Base-by-base conservation (phyloP, 2,329 filamentous ascomycete species). In the Talaromyces funiculosus region DNA sequence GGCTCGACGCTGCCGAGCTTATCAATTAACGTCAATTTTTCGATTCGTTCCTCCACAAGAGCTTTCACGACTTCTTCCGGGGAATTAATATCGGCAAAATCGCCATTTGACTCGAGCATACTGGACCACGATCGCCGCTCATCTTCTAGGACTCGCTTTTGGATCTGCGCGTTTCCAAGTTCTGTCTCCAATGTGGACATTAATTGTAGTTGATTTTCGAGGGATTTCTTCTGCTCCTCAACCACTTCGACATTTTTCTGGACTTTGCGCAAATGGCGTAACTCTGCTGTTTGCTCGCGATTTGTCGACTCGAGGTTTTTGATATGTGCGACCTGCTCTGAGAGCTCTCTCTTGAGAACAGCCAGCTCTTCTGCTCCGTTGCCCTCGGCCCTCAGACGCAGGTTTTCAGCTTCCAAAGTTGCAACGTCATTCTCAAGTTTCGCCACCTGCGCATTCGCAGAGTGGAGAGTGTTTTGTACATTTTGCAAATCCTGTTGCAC, bases 321-420 rank as follows among this genome's bases (percentile, higher is more conserved):
- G 65, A 97, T 96, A 69, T 97, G 92, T n/a, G 86, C 82, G 0
- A 99, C 90, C 71, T 97, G 94, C 65, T 97, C 92, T 0, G 89
- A 88, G 4, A 99, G 82, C 75, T 99, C 92, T 65, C 87, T 85
- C 72, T 93, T 90, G 67, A 99, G 89, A 35, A 97, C 85, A 4
- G 83, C 85, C 69, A 97, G 82, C 0, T 90, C 94, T 66, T 97
- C 92, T 0, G 86, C 86, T 71, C 97, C 93, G 9, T 89, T 91
- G 1, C 90, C 90, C 68, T 94, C 90, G 0, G 92, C 90, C 71
- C 93, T 97, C 4, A 96, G 78, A 33, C 88, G 84, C 57, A 97
- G 77, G 8, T 97, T 85, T 58, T 97, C 90, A 0, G 89, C 86
- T 75, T 97, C 92, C 9, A 97, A 77, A 12, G 85, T 78, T 0